These are phyloP conservation scores for Megacollybia marginata DNA, from an alignment of 768 basidiomycete genomes.

Conservation along the genomic window DNA sequence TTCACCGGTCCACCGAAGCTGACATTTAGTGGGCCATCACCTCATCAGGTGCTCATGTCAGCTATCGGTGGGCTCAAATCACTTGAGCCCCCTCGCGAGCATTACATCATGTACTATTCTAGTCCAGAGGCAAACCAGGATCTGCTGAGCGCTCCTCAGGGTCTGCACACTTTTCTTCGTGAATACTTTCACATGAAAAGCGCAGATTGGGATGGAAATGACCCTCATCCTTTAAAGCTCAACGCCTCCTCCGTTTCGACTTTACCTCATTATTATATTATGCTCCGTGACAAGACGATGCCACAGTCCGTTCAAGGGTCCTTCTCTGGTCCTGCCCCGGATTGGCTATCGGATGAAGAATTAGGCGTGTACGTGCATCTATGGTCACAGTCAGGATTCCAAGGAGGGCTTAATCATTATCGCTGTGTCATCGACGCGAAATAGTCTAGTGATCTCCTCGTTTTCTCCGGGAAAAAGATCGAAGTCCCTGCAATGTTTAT, in stretches of 20 bases:
- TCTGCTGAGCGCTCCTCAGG: conserved; percentile 34
- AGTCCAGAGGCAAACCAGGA: conserved; percentile 38
- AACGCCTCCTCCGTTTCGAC: conserved; percentile 25
- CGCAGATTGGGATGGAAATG: conserved; percentile 41
- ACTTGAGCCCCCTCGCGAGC: conserved; percentile 46
- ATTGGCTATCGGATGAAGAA: conserved; percentile 45
- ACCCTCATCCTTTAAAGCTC: conserved; percentile 28
- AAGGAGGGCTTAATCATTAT: conserved; percentile 57
- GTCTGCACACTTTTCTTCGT: conserved; percentile 41
- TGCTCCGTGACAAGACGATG: conserved; percentile 49
- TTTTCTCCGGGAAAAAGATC: conserved; percentile 39
- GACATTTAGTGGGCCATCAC: conserved; percentile 4
- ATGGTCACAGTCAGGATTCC: conserved; percentile 49
- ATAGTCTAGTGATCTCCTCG: conserved; percentile 31
- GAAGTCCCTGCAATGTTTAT: conserved; percentile 52
- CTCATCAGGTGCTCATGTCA: conserved; percentile 6
- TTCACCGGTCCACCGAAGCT: conserved; percentile 39
- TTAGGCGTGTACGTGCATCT: conserved; percentile 41
- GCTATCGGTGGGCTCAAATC: conserved; percentile 21
- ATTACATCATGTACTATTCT: conserved; percentile 47
- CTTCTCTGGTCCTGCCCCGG: conserved; percentile 7
- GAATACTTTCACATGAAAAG: conserved; percentile 55
- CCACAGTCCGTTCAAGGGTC: conserved; percentile 33
- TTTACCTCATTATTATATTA: conserved; percentile 56
- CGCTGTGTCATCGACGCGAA: conserved; percentile 29